Percentiles rank a stretch among this genome's conserved stretches.
Conservation (phyloP, 2,329 filamentous ascomycete species). For the Hypoxylon sp. region DNA sequence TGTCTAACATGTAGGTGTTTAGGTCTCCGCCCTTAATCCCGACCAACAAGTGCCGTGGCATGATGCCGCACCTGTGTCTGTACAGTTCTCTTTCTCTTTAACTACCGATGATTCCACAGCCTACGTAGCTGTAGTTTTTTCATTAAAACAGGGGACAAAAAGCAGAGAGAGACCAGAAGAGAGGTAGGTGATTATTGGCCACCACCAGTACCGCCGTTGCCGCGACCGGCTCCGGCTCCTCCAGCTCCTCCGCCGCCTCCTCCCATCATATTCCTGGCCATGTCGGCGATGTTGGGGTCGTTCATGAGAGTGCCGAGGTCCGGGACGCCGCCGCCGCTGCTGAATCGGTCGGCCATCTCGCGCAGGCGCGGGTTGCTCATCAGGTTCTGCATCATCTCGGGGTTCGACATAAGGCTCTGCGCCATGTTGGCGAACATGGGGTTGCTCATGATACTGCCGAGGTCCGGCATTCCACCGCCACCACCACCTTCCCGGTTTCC, state of each 20-base stretch:
- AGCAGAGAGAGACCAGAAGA: neutral
- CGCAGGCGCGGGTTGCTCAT: slow-evolving; percentile 93
- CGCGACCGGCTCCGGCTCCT: slow-evolving; percentile 33
- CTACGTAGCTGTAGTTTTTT: too few relatives aligned
- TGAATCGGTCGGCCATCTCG: slow-evolving; percentile 85
- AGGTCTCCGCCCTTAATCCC: too few relatives aligned
- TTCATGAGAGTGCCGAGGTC: slow-evolving; percentile 87
- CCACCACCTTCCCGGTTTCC: slow-evolving; percentile 58
- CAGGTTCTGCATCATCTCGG: slow-evolving; percentile 86
- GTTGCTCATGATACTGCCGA: slow-evolving; percentile 90
- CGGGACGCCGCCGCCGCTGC: slow-evolving; percentile 83
- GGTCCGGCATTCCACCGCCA: slow-evolving; percentile 78
- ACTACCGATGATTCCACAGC: slow-evolving; percentile 1
- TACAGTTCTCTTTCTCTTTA: too few relatives aligned
- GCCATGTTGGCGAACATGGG: slow-evolving; percentile 99
- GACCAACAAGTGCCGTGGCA: too few relatives aligned
- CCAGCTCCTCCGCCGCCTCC: slow-evolving; percentile 39
- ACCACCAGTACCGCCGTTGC: too few relatives aligned
- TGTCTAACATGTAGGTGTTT: too few relatives aligned
- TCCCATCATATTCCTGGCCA: slow-evolving; percentile 60
- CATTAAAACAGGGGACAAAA: too few relatives aligned
- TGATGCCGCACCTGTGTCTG: too few relatives aligned
- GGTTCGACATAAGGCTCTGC: slow-evolving; percentile 96
- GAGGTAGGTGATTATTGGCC: slow-evolving; percentile 22
- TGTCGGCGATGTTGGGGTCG: slow-evolving; percentile 89